phyloP scores from a whole-genome alignment of 148 eudicot genomes.

The Rhododendron kiyosumense region DNA sequence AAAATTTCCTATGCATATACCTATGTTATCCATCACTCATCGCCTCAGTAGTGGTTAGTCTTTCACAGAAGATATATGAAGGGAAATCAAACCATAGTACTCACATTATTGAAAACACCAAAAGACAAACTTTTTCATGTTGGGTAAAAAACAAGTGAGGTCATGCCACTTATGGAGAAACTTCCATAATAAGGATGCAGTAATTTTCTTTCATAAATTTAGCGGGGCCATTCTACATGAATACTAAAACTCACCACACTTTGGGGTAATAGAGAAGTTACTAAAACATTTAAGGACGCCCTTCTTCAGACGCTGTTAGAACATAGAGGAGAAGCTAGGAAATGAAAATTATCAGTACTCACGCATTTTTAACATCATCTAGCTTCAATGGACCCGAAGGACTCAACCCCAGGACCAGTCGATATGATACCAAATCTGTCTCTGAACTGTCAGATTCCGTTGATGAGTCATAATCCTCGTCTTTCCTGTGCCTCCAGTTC shows the following conservation, averaged over 20 bases:
- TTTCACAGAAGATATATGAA: neutral
- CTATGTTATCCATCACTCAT: neutral
- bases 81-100: neutral
- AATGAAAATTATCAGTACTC: conserved; percentile 22
- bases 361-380: conserved; percentile 89
- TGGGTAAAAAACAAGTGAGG: no score
- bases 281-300: neutral
- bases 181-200: neutral
- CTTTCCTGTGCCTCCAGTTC: conserved; percentile 32
- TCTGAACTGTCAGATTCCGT: conserved; percentile 33
- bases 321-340: neutral
- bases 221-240: neutral
- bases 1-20: neutral
- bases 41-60: neutral
- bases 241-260: neutral
- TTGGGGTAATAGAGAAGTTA: neutral
- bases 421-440: conserved; percentile 41
- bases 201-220: neutral
- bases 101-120: neutral
- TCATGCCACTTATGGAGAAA: neutral
- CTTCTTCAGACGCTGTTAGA: neutral
- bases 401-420: conserved; percentile 69
- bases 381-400: conserved; percentile 75
- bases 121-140: neutral
- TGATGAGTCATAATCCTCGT: conserved; percentile 51